A percentile compares a stretch with the other conserved stretches of the same genome.
These are phyloP conservation scores for Brachypodium distachyon DNA, from an alignment of 202 grass and related monocot species.

Conservation along the genomic window DNA sequence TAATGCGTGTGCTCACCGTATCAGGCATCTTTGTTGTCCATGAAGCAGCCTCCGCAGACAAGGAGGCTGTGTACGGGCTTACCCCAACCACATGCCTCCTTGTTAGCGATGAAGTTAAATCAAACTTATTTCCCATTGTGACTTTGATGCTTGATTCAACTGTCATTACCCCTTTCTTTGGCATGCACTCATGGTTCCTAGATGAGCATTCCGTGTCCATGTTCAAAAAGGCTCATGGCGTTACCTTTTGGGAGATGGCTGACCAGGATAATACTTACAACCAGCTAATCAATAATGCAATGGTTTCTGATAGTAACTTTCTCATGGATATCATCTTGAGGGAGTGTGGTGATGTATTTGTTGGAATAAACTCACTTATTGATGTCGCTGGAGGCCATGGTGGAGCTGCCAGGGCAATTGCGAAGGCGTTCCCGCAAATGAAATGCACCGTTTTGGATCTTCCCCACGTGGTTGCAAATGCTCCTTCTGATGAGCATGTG, in stretches of 20 bases:
- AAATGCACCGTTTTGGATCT: conserved; percentile 39
- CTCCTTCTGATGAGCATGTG: neutral
- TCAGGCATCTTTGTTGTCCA: conserved; percentile 18
- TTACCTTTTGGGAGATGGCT: conserved; percentile 22
- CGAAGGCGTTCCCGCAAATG: conserved; percentile 14
- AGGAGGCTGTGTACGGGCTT: conserved; percentile 19
- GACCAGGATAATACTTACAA: neutral
- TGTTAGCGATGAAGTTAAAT: neutral
- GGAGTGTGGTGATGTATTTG: conserved; percentile 24
- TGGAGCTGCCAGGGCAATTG: conserved; percentile 24
- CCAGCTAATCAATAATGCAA: conserved; percentile 3
- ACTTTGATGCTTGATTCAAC: neutral
- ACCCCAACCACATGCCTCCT: conserved; percentile 28
- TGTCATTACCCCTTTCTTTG: neutral
- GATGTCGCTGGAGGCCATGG: conserved; percentile 39
- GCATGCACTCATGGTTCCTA: conserved; percentile 26
- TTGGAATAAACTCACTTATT: conserved; percentile 18
- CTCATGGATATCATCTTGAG: conserved; percentile 24
- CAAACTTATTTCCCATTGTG: neutral
- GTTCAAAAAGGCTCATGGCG: neutral
- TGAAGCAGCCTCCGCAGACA: neutral
- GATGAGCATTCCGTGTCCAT: neutral
- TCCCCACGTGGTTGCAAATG: conserved; percentile 9
- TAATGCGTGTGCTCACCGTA: conserved; percentile 44
- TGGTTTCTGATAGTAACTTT: conserved; percentile 14